Evolutionary conservation across 78 protist genomes (phyloP), one percentile per base, ranked within the genome.

Genomic region (Dictyostelium capitatum): DNA sequence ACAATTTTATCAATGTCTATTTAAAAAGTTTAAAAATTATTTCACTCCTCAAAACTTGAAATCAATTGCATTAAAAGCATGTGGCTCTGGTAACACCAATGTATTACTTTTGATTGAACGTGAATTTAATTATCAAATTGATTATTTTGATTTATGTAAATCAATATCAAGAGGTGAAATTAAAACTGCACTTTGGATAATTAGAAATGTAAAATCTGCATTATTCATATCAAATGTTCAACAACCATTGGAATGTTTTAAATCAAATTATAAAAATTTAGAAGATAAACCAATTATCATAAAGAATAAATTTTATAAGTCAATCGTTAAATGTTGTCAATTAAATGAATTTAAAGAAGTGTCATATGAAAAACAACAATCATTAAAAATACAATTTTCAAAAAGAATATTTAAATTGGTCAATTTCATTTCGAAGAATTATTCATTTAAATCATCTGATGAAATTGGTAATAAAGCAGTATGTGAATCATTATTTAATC

Each of bases 91-190:
- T n/a, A 57, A 57, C 7, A 2, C 23, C 0, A 4, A n/a, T 57
- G 9, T 57, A 57, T n/a, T 9, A 1, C 0, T 57, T 20, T n/a
- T 57, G 12, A 57, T 57, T 20, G 30, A n/a, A n/a, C 8, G 32
- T 4, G 32, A 23, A 17, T 57, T 57, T 14, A 57, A n/a, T 12
- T 57, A 57, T 57, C 4, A 57, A 57, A 6, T 57, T 6, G 23
- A 23, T 7, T 9, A 3, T 57, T n/a, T 20, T n/a, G 67, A 57
- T 57, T n/a, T 57, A 3, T 57, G 23, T 8, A 57, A 57, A n/a
- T 57, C 67, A 1, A 9, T 57, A n/a, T 57, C 67, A 57, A 57
- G 67, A 57, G 67, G 67, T 57, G 67, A 57, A 57, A n/a, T 57
- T 57, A 57, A 57, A 57, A 9, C 32, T 0, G 1, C 67, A 20